A percentile compares a stretch with the other conserved stretches of the same genome.
These are phyloP conservation scores for Ziziphus jujuba DNA, from an alignment of 306 rosid species.

Conservation along the genomic window DNA sequence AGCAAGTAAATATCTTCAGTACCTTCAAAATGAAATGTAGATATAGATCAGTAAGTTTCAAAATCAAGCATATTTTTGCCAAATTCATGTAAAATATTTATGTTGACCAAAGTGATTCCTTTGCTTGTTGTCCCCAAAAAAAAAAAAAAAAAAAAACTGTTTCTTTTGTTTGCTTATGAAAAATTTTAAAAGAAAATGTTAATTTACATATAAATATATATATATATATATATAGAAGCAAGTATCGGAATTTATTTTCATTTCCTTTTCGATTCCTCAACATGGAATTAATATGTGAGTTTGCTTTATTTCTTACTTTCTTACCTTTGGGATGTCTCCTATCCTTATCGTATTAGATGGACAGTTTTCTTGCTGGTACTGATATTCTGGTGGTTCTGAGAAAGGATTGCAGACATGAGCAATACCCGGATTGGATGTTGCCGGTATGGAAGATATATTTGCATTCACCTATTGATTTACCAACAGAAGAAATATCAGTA, in stretches of 20 bases:
- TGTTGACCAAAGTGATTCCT: too few species aligned
- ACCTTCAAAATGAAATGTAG: conserved; percentile 36
- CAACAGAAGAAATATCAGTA: conserved; percentile 1
- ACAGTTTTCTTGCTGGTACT: conserved; percentile 57
- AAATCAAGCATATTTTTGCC: neutral
- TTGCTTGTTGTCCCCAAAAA: too few species aligned
- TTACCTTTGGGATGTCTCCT: conserved; percentile 70
- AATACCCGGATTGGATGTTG: conserved; percentile 24
- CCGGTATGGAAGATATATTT: conserved; percentile 32
- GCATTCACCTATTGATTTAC: conserved; percentile 51
- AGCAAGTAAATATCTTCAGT: conserved; percentile 44
- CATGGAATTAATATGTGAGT: too few species aligned
- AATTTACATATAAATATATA: too few species aligned
- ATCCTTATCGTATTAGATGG: conserved; percentile 43
- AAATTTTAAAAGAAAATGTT: too few species aligned
- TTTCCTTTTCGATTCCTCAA: too few species aligned
- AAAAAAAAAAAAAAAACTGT: too few species aligned
- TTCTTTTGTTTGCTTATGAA: too few species aligned
- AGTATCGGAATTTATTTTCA: too few species aligned
- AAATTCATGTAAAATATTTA: too few species aligned
- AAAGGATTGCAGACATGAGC: conserved; percentile 65
- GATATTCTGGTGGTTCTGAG: conserved; percentile 60
- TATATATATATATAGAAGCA: too few species aligned
- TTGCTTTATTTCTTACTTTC: neutral
- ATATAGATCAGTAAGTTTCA: neutral